These are phyloP conservation scores for Crucibulum laeve DNA, from an alignment of 768 basidiomycete species.

Conservation along the genomic window DNA sequence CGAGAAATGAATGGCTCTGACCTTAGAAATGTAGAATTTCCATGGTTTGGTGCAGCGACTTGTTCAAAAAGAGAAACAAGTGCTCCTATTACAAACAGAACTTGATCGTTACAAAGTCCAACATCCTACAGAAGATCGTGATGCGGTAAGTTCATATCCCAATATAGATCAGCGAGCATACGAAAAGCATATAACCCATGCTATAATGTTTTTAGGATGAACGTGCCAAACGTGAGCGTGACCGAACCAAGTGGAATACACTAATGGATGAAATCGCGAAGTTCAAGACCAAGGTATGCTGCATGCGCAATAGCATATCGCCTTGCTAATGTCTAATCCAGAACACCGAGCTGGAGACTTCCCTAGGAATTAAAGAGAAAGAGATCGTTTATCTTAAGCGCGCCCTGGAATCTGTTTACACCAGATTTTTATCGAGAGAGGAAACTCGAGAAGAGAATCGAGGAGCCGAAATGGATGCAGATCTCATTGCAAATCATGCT, in stretches of 20 bases:
- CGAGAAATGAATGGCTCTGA: constrained; percentile 2
- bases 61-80: constrained; percentile 83
- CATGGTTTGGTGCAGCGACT: constrained; percentile 77
- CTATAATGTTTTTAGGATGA: constrained; percentile 49
- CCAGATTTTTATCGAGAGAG: constrained; percentile 61
- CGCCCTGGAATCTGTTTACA: constrained; percentile 85
- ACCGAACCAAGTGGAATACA: constrained; percentile 65
- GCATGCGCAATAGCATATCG: not conserved
- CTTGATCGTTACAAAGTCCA: constrained; percentile 58
- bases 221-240: constrained; percentile 70
- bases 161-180: too few relatives aligned
- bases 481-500: constrained; percentile 62
- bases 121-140: constrained; percentile 51
- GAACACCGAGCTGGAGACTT: constrained; percentile 49
- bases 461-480: constrained; percentile 55
- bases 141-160: constrained; percentile 60
- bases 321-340: constrained; percentile 21
- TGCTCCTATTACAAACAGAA: constrained; percentile 67
- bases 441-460: constrained; percentile 43
- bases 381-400: constrained; percentile 75
- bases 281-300: constrained; percentile 61
- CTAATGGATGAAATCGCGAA: constrained; percentile 72
- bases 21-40: constrained; percentile 40
- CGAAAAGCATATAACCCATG: not conserved
- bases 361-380: constrained; percentile 55